Evolutionary conservation across 768 basidiomycete genomes (phyloP).

Genomic region (Daedaleopsis sinensis): DNA sequence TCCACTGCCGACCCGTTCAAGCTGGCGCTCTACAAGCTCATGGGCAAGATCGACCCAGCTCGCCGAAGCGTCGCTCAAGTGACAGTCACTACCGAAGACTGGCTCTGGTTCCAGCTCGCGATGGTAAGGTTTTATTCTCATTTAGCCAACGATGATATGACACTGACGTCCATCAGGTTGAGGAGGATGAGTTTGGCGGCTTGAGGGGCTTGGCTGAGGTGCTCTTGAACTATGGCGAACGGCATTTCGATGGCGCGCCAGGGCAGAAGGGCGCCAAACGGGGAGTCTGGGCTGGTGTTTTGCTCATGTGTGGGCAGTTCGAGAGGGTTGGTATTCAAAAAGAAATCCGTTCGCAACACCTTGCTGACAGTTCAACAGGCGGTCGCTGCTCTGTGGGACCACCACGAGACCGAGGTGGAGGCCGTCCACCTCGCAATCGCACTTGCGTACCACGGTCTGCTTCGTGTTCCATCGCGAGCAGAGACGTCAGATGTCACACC

Average conservation of each 20-base stretch:
- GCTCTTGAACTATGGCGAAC: constrained; percentile 75
- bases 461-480: constrained; percentile 79
- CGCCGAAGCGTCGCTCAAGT: constrained; percentile 81
- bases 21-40: constrained; percentile 91
- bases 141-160: no score
- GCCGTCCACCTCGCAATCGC: constrained; percentile 94
- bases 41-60: constrained; percentile 87
- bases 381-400: constrained; percentile 87
- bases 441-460: constrained; percentile 88
- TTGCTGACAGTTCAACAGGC: constrained; percentile 51
- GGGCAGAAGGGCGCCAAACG: constrained; percentile 59
- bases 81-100: constrained; percentile 93
- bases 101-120: constrained; percentile 96
- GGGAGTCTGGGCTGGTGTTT: constrained; percentile 79
- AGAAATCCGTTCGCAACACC: neutral
- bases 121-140: constrained; percentile 51
- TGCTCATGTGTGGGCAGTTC: constrained; percentile 93
- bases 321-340: constrained; percentile 64
- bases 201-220: constrained; percentile 76
- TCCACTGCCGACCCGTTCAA: constrained; percentile 93
- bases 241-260: constrained; percentile 75
- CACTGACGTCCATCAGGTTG: constrained; percentile 49
- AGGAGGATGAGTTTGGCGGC: constrained; percentile 82
- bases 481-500: constrained; percentile 86
- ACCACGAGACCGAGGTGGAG: constrained; percentile 85